Evolutionary conservation across 371 early-diverging fungal genomes (phyloP).

Genomic region (Dichotomocladium elegans): DNA sequence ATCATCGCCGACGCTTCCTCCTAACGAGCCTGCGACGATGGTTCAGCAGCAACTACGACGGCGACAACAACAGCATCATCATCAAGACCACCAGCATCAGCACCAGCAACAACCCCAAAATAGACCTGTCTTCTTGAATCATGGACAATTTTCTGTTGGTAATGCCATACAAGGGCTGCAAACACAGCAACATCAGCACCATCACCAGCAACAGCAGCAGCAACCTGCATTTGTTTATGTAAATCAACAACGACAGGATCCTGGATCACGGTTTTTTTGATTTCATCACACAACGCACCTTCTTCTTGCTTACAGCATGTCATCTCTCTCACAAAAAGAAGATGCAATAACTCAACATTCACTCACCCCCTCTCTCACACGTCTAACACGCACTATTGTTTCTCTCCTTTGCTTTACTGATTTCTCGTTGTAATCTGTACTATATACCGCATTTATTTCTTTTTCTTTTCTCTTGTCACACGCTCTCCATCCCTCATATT

Average conservation of each 20-base stretch:
- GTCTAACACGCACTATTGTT: not conserved
- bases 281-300: no score
- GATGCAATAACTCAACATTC: not conserved
- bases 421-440: not conserved
- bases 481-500: not conserved
- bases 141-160: constrained; percentile 1
- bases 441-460: constrained; percentile 6
- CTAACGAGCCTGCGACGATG: not conserved
- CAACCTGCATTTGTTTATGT: constrained; percentile 9
- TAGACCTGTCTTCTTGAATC: not conserved
- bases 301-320: no score
- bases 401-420: not conserved
- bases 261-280: no score
- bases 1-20: constrained; percentile 5
- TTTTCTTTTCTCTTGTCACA: not conserved
- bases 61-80: not conserved
- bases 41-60: not conserved
- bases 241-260: constrained; percentile 2
- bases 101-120: not conserved
- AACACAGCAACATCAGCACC: not conserved
- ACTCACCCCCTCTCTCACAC: not conserved
- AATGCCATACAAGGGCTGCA: not conserved
- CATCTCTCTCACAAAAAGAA: constrained; percentile 5
- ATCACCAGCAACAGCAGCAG: not conserved
- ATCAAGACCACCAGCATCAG: constrained; percentile 3